Conservation (phyloP, 164 flowering plant genomes). For the Tetracentron sinense region DNA sequence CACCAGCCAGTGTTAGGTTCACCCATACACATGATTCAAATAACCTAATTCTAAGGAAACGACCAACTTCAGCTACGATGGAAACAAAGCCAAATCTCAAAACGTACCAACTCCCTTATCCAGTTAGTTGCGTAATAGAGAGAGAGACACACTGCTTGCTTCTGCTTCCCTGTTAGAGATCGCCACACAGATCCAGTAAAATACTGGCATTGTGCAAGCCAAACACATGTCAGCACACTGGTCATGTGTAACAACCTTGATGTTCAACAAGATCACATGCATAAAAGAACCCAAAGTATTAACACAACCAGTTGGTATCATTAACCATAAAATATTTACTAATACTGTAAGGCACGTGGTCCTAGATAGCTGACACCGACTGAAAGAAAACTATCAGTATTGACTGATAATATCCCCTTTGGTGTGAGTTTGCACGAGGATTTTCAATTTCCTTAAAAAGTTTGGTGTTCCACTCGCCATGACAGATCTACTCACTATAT, state of each 20-base stretch:
- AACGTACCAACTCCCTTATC: constrained; percentile 75
- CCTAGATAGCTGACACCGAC: not conserved
- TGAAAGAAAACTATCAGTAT: not conserved
- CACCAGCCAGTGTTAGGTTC: constrained; percentile 8
- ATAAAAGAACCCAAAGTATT: not conserved
- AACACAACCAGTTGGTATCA: too few relatives aligned
- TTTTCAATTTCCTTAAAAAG: too few relatives aligned
- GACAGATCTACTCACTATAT: too few relatives aligned
- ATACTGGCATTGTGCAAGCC: constrained; percentile 38
- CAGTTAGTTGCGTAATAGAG: constrained; percentile 77
- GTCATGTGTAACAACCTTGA: not conserved
- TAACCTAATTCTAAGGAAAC: not conserved
- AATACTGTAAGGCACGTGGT: not conserved
- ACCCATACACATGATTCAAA: not conserved
- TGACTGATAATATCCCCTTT: not conserved
- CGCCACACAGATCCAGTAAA: constrained; percentile 43
- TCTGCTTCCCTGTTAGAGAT: constrained; percentile 58
- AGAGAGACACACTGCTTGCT: constrained; percentile 53
- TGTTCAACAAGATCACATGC: not conserved
- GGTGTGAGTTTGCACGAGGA: too few relatives aligned
- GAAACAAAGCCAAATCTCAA: constrained; percentile 1
- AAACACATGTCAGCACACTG: constrained; percentile 17
- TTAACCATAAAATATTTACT: too few relatives aligned
- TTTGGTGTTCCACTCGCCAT: too few relatives aligned
- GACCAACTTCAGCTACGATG: not conserved